A percentile compares a stretch with the other conserved stretches of the same genome.
These are phyloP conservation scores for Ophiostoma sp. DNA, from an alignment of 2,329 filamentous ascomycete genomes.

Conservation along the genomic window DNA sequence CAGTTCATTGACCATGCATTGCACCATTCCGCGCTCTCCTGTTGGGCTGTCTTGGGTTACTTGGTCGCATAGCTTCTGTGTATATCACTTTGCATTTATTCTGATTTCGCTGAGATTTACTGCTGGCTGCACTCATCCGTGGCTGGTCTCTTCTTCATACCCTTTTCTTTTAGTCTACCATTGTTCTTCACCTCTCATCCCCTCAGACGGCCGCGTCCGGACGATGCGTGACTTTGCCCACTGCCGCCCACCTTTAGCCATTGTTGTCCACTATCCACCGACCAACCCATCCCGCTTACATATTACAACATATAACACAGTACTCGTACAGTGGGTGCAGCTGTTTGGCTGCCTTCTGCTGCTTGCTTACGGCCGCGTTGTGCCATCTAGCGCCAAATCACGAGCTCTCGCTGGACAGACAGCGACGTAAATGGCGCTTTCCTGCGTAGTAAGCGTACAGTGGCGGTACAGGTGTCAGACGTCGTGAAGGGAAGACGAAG, in stretches of 20 bases:
- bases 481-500: too few species aligned
- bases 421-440: neutral
- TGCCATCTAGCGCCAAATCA: conserved; percentile 2
- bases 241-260: neutral
- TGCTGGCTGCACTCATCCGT: neutral
- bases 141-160: neutral
- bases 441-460: neutral
- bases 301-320: too few species aligned
- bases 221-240: neutral
- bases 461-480: too few species aligned
- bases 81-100: neutral
- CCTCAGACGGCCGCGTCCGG: conserved; percentile 7
- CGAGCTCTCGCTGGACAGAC: neutral
- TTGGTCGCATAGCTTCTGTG: too few species aligned
- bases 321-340: too few species aligned
- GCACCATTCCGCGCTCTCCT: conserved; percentile 6
- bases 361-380: neutral
- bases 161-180: neutral
- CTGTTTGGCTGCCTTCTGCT: too few species aligned
- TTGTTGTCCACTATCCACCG: neutral
- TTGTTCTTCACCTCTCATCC: neutral
- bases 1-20: neutral
- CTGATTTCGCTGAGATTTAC: neutral
- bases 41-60: neutral
- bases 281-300: neutral